phyloP scores from a whole-genome alignment of 306 rosid genomes.

The Mimosa bimucronata region DNA sequence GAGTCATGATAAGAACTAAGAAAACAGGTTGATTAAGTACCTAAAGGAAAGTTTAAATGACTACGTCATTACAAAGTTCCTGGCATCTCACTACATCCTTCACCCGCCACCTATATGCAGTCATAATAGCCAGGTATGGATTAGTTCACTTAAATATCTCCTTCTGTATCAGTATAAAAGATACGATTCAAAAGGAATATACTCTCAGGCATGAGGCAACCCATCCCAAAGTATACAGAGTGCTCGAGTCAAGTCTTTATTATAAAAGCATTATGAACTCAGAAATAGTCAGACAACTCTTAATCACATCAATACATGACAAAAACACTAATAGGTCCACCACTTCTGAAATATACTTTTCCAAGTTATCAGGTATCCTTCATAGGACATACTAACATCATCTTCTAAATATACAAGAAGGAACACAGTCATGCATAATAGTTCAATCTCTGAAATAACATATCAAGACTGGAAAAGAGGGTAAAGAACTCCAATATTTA shows the following conservation, averaged over 20 bases:
- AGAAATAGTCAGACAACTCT: slow-evolving; percentile 23
- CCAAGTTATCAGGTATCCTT: not conserved
- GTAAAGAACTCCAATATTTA: not conserved
- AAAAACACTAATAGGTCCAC: slow-evolving; percentile 18
- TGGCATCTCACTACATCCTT: slow-evolving; percentile 9
- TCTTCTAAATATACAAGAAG: slow-evolving; percentile 21
- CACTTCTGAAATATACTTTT: slow-evolving; percentile 5
- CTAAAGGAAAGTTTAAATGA: not conserved
- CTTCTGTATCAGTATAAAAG: slow-evolving; percentile 16
- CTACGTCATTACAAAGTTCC: slow-evolving; percentile 2
- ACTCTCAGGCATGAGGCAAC: slow-evolving; percentile 16
- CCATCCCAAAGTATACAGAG: slow-evolving; percentile 23
- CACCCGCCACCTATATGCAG: not conserved
- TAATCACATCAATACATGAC: slow-evolving; percentile 32
- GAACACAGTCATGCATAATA: slow-evolving; percentile 18
- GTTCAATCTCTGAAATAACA: slow-evolving; percentile 3
- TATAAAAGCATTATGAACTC: not conserved
- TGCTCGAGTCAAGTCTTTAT: slow-evolving; percentile 36
- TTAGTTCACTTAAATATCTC: slow-evolving; percentile 15
- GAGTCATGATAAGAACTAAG: slow-evolving; percentile 17
- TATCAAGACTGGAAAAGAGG: slow-evolving; percentile 7
- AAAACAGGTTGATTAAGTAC: not conserved
- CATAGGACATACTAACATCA: not conserved
- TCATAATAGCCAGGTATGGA: slow-evolving; percentile 4
- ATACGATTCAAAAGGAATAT: slow-evolving; percentile 37